A percentile compares a stretch with the other conserved stretches of the same genome.
Conservation (phyloP, 495 filamentous ascomycete genomes). For the Daldinia grandis region DNA sequence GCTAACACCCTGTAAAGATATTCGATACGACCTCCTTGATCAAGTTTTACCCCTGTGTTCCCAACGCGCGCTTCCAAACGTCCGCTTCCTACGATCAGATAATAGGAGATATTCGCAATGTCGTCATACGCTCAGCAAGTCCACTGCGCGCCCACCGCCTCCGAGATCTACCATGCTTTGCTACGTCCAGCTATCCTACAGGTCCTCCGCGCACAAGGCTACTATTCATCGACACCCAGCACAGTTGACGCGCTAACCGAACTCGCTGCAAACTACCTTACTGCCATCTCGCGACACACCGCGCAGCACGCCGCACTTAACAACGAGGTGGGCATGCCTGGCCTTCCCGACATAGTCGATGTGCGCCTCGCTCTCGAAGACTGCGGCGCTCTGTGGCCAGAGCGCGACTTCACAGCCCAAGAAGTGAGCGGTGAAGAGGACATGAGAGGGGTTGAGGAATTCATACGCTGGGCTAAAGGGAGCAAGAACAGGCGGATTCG, state of each 20-base stretch:
- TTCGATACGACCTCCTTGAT: background rate
- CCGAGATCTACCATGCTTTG: constrained; percentile 63
- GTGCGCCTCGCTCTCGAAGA: constrained; percentile 84
- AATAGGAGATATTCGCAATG: constrained; percentile 5
- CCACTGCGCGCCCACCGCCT: constrained; percentile 4
- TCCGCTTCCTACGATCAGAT: background rate
- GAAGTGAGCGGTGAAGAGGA: constrained; percentile 66
- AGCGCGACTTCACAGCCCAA: constrained; percentile 33
- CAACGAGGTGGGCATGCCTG: constrained; percentile 42
- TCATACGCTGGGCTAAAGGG: constrained; percentile 77
- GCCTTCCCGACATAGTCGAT: constrained; percentile 69
- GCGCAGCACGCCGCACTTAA: constrained; percentile 64
- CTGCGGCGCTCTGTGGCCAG: constrained; percentile 72
- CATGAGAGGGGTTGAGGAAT: constrained; percentile 73
- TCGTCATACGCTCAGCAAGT: constrained; percentile 6
- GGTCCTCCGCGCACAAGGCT: constrained; percentile 86
- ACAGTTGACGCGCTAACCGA: constrained; percentile 83
- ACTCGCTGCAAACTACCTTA: constrained; percentile 76
- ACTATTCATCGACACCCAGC: constrained; percentile 74
- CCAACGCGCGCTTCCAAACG: background rate
- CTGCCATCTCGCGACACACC: constrained; percentile 70
- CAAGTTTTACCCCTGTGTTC: background rate
- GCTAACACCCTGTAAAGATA: background rate
- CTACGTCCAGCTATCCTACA: constrained; percentile 83
- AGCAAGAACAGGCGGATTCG: constrained; percentile 73